Conservation (phyloP, 148 eudicot species). For the Simmondsia chinensis region DNA sequence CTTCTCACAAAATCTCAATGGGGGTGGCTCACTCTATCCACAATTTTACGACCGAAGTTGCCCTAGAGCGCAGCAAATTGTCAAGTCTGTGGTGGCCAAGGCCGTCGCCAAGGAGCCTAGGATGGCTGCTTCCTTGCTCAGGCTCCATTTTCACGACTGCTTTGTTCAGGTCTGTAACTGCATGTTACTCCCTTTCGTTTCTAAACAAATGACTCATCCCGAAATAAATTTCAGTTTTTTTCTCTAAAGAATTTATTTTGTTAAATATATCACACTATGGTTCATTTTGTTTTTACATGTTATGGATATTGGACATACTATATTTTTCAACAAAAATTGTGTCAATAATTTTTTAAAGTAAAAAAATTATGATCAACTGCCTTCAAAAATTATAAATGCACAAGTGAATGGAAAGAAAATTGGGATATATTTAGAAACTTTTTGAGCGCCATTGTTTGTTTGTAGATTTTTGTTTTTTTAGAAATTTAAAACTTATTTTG, state of each 20-base stretch:
- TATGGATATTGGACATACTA: not conserved
- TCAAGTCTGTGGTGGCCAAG: constrained; percentile 35
- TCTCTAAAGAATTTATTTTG: too few relatives aligned
- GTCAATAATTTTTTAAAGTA: not conserved
- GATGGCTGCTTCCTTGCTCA: constrained; percentile 56
- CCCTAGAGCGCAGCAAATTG: constrained; percentile 30
- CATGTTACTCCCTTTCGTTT: too few relatives aligned
- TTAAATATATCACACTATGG: too few relatives aligned
- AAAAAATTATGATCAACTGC: too few relatives aligned
- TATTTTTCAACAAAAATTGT: not conserved
- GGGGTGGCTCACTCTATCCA: constrained; percentile 32
- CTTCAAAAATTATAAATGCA: too few relatives aligned
- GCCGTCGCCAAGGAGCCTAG: constrained; percentile 39
- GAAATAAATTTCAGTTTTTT: too few relatives aligned
- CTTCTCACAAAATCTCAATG: constrained; percentile 7
- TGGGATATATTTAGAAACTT: too few relatives aligned
- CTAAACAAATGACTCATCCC: too few relatives aligned
- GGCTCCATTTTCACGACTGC: constrained; percentile 63
- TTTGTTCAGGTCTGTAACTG: constrained; percentile 36
- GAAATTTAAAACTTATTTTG: too few relatives aligned
- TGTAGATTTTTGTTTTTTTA: too few relatives aligned
- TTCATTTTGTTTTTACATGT: not conserved
- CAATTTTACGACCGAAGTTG: constrained; percentile 34
- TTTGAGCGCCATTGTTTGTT: too few relatives aligned
- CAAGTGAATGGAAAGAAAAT: too few relatives aligned